These are phyloP conservation scores for Alternaria atra DNA, from an alignment of 2,329 filamentous ascomycete genomes.

Conservation along the genomic window DNA sequence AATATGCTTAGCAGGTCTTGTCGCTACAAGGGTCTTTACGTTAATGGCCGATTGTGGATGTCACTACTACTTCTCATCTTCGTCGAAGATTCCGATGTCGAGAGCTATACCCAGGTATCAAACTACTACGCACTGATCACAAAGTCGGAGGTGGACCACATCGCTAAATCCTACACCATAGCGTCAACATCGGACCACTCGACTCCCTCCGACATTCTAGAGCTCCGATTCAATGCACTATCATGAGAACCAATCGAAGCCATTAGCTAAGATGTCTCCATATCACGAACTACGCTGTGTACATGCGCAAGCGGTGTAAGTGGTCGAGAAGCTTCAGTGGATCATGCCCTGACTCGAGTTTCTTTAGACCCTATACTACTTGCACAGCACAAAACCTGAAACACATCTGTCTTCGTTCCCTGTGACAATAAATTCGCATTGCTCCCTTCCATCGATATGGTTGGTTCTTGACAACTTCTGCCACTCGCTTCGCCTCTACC, in stretches of 20 bases:
- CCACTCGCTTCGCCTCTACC: background rate
- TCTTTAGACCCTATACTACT: background rate
- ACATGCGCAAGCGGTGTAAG: background rate
- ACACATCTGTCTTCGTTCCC: background rate
- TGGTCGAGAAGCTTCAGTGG: slow-evolving; percentile 4
- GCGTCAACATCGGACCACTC: background rate
- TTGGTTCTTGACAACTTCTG: background rate
- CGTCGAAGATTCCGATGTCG: background rate
- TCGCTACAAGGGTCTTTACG: background rate
- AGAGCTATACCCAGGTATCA: background rate
- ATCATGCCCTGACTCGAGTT: background rate
- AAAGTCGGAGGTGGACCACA: slow-evolving; percentile 1
- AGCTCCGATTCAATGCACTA: background rate
- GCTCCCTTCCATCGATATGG: background rate
- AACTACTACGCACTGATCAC: background rate
- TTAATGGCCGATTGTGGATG: background rate
- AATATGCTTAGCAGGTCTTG: background rate
- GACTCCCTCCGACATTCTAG: background rate
- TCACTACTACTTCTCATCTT: background rate
- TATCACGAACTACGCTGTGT: background rate
- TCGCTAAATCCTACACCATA: background rate
- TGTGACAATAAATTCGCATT: background rate
- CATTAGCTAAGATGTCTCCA: background rate
- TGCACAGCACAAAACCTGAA: background rate
- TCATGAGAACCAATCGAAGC: background rate